A percentile compares a stretch with the other conserved stretches of the same genome.
Evolutionary conservation across 306 rosid genomes (phyloP).

Genomic region (Crotalaria pallida): DNA sequence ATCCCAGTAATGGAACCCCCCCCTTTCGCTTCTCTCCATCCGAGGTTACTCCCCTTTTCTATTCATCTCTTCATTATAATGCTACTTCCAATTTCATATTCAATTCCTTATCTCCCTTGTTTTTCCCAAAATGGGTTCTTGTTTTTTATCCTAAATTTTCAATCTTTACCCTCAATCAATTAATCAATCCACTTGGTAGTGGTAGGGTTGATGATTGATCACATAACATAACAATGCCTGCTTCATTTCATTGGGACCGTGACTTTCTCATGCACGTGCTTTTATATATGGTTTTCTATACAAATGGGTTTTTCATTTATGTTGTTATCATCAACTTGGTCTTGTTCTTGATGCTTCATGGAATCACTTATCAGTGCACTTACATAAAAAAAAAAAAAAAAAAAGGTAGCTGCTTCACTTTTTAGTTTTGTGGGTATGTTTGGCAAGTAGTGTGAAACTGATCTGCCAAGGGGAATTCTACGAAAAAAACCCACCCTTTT

Average conservation of each 20-base stretch:
- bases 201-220: no score
- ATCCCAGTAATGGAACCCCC: slow-evolving; percentile 94
- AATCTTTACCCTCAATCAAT: background rate
- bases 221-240: background rate
- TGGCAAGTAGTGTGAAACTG: background rate
- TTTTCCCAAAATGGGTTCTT: background rate
- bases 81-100: background rate
- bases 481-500: no score
- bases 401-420: background rate
- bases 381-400: background rate
- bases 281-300: background rate
- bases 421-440: background rate
- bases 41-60: slow-evolving; percentile 62
- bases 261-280: background rate
- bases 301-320: background rate
- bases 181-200: background rate
- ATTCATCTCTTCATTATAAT: background rate
- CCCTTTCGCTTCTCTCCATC: slow-evolving; percentile 78
- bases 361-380: background rate
- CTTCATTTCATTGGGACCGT: background rate
- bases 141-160: background rate
- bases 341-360: background rate
- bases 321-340: background rate
- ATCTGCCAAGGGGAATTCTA: no score
- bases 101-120: background rate